phyloP scores from a whole-genome alignment of 2,329 filamentous ascomycete genomes.

The Cryphonectria carpinicola region DNA sequence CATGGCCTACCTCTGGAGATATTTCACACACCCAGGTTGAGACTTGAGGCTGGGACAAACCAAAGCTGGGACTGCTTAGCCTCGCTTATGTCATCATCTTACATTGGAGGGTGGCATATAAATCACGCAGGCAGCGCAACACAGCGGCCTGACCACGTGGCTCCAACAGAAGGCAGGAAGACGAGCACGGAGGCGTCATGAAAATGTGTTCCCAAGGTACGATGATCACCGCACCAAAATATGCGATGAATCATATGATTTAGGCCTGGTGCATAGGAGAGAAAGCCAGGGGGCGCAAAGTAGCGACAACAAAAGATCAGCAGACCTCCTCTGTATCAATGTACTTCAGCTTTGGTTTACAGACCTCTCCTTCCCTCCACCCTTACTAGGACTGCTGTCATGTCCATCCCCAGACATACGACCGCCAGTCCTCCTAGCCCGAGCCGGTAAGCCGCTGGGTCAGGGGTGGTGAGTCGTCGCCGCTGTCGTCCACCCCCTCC shows the following conservation, averaged over 20 bases:
- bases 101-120: neutral
- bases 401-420: neutral
- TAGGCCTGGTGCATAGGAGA: neutral
- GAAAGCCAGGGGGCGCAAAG: neutral
- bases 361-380: neutral
- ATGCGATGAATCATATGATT: neutral
- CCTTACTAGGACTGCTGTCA: neutral
- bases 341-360: neutral
- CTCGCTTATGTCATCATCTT: neutral
- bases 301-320: neutral
- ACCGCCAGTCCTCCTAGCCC: slow-evolving; percentile 4
- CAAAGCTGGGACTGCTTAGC: neutral
- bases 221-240: neutral
- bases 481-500: slow-evolving; percentile 46
- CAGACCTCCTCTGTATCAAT: neutral
- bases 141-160: neutral
- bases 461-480: slow-evolving; percentile 37
- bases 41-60: neutral
- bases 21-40: neutral
- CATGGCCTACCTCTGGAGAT: neutral
- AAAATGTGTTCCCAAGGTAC: neutral
- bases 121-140: neutral
- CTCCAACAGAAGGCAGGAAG: neutral
- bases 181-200: neutral
- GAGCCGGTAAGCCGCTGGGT: slow-evolving; percentile 13